Percentiles rank a stretch among this genome's conserved stretches.
These are phyloP conservation scores for Colletotrichum orbiculare DNA, from an alignment of 2,329 filamentous ascomycete species.

Conservation along the genomic window DNA sequence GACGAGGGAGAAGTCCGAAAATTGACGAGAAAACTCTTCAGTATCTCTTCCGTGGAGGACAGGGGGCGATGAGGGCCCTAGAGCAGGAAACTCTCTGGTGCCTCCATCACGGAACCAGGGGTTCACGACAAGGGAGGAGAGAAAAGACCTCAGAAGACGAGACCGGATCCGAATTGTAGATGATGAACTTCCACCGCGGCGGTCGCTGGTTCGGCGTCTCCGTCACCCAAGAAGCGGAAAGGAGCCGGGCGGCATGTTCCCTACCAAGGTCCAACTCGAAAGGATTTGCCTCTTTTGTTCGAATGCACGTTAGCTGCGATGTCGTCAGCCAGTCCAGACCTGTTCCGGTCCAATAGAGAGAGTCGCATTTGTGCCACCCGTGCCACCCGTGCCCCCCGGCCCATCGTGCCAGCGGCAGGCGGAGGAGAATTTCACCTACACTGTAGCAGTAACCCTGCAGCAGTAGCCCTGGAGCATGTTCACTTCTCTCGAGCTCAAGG, in stretches of 20 bases:
- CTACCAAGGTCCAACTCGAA: no score
- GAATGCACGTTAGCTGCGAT: slow-evolving; percentile 35
- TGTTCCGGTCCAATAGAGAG: slow-evolving; percentile 30
- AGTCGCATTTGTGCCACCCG: background rate
- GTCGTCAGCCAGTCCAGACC: slow-evolving; percentile 36
- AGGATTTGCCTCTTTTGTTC: slow-evolving; percentile 23
- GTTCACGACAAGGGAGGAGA: background rate
- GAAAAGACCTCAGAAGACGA: slow-evolving; percentile 43
- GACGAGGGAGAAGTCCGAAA: background rate
- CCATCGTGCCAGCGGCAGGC: background rate
- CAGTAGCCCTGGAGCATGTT: slow-evolving; percentile 14
- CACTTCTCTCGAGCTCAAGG: background rate
- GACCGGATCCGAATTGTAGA: background rate
- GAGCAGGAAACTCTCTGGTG: slow-evolving; percentile 3
- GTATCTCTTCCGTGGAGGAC: background rate
- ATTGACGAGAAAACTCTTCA: background rate
- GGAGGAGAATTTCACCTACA: background rate
- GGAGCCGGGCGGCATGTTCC: no score
- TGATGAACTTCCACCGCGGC: slow-evolving; percentile 17
- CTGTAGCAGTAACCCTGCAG: slow-evolving; percentile 5
- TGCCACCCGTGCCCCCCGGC: slow-evolving; percentile 6
- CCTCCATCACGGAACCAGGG: slow-evolving; percentile 6
- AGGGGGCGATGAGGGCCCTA: no score
- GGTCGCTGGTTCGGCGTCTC: slow-evolving; percentile 25
- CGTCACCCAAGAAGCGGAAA: slow-evolving; percentile 25